phyloP scores from a whole-genome alignment of 1,284 basidiomycete genomes.

The Psilocybe mexicana region DNA sequence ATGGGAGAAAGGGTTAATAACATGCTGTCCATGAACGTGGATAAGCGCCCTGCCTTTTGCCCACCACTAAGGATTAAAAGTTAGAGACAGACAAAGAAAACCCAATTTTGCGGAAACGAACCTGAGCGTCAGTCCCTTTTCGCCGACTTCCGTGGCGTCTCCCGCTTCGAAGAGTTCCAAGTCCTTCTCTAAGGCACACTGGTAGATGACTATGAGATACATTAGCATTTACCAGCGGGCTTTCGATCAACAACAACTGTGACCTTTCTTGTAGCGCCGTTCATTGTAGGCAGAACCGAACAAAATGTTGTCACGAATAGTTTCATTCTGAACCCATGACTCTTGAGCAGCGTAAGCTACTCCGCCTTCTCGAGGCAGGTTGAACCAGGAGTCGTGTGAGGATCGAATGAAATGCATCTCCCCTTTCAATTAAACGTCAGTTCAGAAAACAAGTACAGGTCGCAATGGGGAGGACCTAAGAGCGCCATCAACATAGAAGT shows the following conservation, averaged over 20 bases:
- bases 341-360: constrained; percentile 79
- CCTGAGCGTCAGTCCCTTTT: constrained; percentile 62
- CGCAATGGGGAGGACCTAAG: constrained; percentile 13
- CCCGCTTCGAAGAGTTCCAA: constrained; percentile 70
- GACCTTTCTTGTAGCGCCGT: constrained; percentile 68
- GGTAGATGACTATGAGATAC: constrained; percentile 44
- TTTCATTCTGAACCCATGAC: constrained; percentile 68
- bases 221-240: background rate
- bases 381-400: constrained; percentile 58
- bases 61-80: constrained; percentile 4
- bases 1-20: background rate
- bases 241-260: background rate
- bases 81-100: background rate
- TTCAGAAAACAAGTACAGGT: background rate
- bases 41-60: constrained; percentile 7
- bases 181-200: constrained; percentile 66
- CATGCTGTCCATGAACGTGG: background rate
- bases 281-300: constrained; percentile 78
- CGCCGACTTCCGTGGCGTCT: constrained; percentile 72
- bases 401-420: constrained; percentile 62
- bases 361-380: constrained; percentile 63
- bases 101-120: constrained; percentile 21
- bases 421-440: constrained; percentile 25
- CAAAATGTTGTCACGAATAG: constrained; percentile 72
- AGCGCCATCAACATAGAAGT: constrained; percentile 26